Conservation (phyloP, 2,329 filamentous ascomycete genomes). For the Pseudocercospora musae region DNA sequence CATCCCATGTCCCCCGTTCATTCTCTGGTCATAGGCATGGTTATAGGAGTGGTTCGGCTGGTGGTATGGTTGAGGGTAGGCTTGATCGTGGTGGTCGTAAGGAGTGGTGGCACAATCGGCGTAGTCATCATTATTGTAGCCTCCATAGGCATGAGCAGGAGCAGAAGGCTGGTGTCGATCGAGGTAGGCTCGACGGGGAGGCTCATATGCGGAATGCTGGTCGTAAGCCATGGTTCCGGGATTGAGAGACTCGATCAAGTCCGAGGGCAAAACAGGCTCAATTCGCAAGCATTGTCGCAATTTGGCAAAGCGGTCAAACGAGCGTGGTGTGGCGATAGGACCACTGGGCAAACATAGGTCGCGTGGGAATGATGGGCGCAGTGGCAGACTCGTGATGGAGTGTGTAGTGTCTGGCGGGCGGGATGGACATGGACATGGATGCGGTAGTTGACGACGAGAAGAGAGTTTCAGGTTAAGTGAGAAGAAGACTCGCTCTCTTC, state of each 20-base stretch:
- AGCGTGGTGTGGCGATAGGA: neutral
- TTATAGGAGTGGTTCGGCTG: slow-evolving; percentile 13
- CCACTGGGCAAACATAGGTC: neutral
- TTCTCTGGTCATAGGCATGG: slow-evolving; percentile 10
- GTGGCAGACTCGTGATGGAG: neutral
- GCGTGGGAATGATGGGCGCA: neutral
- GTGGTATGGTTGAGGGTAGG: slow-evolving; percentile 14
- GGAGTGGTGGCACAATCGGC: slow-evolving; percentile 17
- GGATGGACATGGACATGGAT: neutral
- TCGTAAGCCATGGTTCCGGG: slow-evolving; percentile 26
- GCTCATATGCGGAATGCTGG: slow-evolving; percentile 24
- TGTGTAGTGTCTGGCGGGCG: neutral
- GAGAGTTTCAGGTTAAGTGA: neutral
- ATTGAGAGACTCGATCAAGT: neutral
- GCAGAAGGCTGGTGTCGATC: slow-evolving; percentile 15
- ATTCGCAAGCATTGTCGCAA: neutral
- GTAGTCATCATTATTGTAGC: slow-evolving; percentile 14
- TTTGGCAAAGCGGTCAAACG: neutral
- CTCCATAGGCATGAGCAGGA: slow-evolving; percentile 15
- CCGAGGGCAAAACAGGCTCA: neutral
- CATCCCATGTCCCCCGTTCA: slow-evolving; percentile 11
- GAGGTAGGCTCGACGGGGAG: slow-evolving; percentile 22
- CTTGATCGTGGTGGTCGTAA: slow-evolving; percentile 23
- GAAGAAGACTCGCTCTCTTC: neutral
- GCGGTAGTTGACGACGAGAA: neutral